These are phyloP conservation scores for Suhomyces panamericanus DNA, from an alignment of 1,139 yeast genomes.

Conservation along the genomic window DNA sequence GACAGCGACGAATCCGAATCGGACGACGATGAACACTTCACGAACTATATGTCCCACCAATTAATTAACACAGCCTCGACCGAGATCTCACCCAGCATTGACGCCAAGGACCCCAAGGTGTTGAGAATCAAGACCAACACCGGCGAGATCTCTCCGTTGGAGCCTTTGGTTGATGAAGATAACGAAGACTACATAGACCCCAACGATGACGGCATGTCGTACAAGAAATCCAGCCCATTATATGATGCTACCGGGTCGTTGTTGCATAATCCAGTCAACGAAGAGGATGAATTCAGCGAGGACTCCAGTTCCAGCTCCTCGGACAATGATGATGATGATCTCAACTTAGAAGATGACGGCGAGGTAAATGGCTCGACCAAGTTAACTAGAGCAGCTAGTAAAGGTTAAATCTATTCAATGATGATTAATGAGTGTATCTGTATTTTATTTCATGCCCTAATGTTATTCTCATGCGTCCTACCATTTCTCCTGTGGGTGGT, in stretches of 20 bases:
- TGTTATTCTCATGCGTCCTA: not conserved
- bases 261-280: constrained; percentile 19
- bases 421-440: constrained; percentile 16
- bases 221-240: constrained; percentile 62
- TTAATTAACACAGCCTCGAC: constrained; percentile 63
- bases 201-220: constrained; percentile 77
- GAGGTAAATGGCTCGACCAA: constrained; percentile 24
- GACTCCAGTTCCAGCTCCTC: constrained; percentile 33
- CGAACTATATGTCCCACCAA: constrained; percentile 83
- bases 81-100: constrained; percentile 42
- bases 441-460: constrained; percentile 11
- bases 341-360: constrained; percentile 20
- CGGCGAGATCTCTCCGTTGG: not conserved
- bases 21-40: constrained; percentile 49
- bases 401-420: constrained; percentile 25
- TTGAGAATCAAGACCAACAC: not conserved
- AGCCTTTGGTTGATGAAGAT: constrained; percentile 18
- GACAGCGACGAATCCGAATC: constrained; percentile 26
- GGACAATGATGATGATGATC: constrained; percentile 31
- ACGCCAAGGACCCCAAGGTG: constrained; percentile 21
- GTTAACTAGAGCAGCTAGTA: constrained; percentile 46
- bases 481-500: not conserved
- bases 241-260: constrained; percentile 48
- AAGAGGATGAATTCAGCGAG: constrained; percentile 31
- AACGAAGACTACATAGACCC: constrained; percentile 76